Conservation (phyloP, 768 basidiomycete species). For the Cystobasidiopsis lactophilus region DNA sequence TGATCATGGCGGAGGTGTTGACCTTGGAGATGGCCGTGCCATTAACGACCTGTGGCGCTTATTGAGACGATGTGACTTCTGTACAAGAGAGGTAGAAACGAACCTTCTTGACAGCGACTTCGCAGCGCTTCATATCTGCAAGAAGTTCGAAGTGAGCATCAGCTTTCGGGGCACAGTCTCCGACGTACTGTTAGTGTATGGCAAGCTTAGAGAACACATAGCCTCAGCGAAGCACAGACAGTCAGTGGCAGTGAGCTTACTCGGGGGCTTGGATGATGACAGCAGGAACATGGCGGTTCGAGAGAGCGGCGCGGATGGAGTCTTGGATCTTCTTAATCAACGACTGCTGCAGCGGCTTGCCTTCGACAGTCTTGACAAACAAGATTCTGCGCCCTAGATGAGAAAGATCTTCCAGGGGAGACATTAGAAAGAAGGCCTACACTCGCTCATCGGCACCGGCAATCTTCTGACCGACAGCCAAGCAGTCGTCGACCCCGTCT, state of each 20-base stretch:
- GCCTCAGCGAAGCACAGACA: too few relatives aligned
- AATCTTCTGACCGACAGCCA: slow-evolving; percentile 19
- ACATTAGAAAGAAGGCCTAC: not conserved
- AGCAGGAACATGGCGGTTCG: slow-evolving; percentile 17
- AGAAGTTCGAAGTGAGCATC: too few relatives aligned
- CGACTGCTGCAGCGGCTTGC: slow-evolving; percentile 3
- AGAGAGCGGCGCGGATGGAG: slow-evolving; percentile 11
- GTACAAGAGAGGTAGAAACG: not conserved
- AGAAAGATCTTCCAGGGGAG: not conserved
- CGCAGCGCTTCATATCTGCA: slow-evolving; percentile 19
- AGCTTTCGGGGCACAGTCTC: too few relatives aligned
- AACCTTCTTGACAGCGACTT: slow-evolving; percentile 12
- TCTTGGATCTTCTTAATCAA: slow-evolving; percentile 12
- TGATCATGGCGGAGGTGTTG: slow-evolving; percentile 1
- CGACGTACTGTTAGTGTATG: slow-evolving; percentile 11
- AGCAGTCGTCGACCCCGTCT: not conserved
- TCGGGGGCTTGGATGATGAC: slow-evolving; percentile 12
- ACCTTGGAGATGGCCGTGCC: slow-evolving; percentile 10
- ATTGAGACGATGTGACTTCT: not conserved
- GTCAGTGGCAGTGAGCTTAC: not conserved
- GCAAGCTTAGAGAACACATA: not conserved
- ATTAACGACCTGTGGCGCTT: slow-evolving; percentile 14
- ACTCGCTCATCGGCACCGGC: slow-evolving; percentile 20
- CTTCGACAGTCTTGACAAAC: slow-evolving; percentile 17
- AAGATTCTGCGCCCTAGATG: slow-evolving; percentile 7